Conservation (phyloP, 75 land plant species). For the Cupressus sempervirens region DNA sequence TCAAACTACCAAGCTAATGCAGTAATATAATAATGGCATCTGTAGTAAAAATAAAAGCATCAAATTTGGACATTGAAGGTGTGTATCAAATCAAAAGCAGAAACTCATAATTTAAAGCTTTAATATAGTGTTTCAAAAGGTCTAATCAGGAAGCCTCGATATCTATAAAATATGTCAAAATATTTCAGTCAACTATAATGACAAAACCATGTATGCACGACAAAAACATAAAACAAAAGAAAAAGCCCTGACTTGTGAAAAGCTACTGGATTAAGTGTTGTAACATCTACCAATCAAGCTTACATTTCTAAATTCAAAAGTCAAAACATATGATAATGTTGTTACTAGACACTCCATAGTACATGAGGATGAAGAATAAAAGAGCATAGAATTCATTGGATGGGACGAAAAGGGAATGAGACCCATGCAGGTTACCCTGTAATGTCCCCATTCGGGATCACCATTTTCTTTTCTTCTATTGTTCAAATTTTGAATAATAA, state of each 20-base stretch:
- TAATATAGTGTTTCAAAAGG: background rate
- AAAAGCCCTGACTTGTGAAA: background rate
- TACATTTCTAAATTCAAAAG: background rate
- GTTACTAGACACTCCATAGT: background rate
- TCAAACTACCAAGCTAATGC: background rate
- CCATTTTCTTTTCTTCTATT: too few relatives aligned
- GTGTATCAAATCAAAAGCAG: background rate
- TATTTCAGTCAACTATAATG: background rate
- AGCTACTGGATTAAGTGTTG: background rate
- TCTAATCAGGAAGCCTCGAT: background rate
- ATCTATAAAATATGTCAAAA: background rate
- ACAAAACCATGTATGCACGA: background rate
- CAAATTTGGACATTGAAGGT: background rate
- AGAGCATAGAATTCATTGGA: too few relatives aligned
- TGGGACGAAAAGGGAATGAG: too few relatives aligned
- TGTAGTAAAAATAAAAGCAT: background rate
- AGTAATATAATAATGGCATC: background rate
- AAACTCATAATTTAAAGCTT: background rate
- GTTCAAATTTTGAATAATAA: too few relatives aligned
- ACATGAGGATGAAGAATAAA: too few relatives aligned
- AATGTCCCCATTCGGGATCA: too few relatives aligned
- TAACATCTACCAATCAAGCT: background rate
- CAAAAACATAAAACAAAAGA: background rate
- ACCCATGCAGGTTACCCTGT: too few relatives aligned
- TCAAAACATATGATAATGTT: background rate